Conservation (phyloP, 371 early-diverging fungal species). For the Zychaea mexicana region DNA sequence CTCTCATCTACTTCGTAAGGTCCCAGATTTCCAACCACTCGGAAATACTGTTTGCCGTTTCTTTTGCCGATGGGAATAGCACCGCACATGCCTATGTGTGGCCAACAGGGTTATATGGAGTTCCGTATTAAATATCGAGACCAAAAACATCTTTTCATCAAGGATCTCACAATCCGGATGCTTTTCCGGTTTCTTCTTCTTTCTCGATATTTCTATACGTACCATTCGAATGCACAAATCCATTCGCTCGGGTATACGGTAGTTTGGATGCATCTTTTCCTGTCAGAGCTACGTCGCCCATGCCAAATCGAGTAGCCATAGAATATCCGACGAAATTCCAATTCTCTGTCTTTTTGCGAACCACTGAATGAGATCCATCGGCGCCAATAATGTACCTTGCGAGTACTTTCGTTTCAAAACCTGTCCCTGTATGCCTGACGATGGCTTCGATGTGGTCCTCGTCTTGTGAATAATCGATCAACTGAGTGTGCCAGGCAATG, state of each 20-base stretch:
- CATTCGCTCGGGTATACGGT: not conserved
- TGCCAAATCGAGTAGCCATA: constrained; percentile 23
- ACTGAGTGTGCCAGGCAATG: constrained; percentile 31
- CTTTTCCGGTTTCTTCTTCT: too few species aligned
- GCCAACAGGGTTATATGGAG: too few species aligned
- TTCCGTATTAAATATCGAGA: not conserved
- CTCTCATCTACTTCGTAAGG: constrained; percentile 7
- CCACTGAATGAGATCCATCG: constrained; percentile 41
- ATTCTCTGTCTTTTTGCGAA: constrained; percentile 21
- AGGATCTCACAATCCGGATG: too few species aligned
- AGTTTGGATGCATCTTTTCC: constrained; percentile 6
- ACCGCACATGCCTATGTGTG: constrained; percentile 8
- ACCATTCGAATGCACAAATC: constrained; percentile 3
- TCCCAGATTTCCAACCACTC: constrained; percentile 8
- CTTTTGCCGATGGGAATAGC: constrained; percentile 9
- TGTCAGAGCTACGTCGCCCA: constrained; percentile 31
- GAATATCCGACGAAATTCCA: constrained; percentile 42
- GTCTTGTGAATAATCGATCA: constrained; percentile 32
- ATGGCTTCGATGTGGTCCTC: constrained; percentile 24
- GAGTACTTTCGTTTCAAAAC: not conserved
- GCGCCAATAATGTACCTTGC: constrained; percentile 39
- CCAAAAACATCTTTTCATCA: too few species aligned
- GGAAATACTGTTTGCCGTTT: not conserved
- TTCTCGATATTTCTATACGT: not conserved
- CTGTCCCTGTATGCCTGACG: not conserved